Percentiles rank a stretch among this genome's conserved stretches.
These are phyloP conservation scores for Lachnellula suecica DNA, from an alignment of 2,329 filamentous ascomycete genomes.

Conservation along the genomic window DNA sequence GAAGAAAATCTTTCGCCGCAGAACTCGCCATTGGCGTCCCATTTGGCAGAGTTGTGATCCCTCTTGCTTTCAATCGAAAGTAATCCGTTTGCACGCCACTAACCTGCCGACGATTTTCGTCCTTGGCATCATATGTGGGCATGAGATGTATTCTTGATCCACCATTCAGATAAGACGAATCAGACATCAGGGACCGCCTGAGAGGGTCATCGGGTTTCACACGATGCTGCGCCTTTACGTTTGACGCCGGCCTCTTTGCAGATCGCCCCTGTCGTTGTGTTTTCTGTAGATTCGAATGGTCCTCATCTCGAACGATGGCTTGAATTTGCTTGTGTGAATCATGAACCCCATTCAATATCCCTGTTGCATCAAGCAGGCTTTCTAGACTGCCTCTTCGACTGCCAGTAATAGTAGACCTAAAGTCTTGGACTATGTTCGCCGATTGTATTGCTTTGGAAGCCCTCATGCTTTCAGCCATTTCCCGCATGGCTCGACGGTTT, in stretches of 20 bases:
- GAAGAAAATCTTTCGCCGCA: slow-evolving; percentile 25
- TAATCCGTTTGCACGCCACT: slow-evolving; percentile 36
- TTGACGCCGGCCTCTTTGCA: slow-evolving; percentile 14
- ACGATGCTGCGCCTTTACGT: slow-evolving; percentile 20
- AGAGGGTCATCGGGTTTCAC: slow-evolving; percentile 25
- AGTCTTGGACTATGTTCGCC: slow-evolving; percentile 31
- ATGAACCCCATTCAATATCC: slow-evolving; percentile 27
- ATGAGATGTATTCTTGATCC: slow-evolving; percentile 31
- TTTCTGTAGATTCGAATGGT: slow-evolving; percentile 11
- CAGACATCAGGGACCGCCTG: slow-evolving; percentile 29
- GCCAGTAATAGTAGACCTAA: slow-evolving; percentile 24
- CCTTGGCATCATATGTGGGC: slow-evolving; percentile 18
- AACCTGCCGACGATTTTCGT: slow-evolving; percentile 24
- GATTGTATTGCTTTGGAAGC: slow-evolving; percentile 25
- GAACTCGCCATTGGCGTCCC: slow-evolving; percentile 31
- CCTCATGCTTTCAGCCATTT: slow-evolving; percentile 28
- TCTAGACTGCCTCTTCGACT: slow-evolving; percentile 24
- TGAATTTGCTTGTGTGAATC: slow-evolving; percentile 18
- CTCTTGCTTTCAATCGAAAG: slow-evolving; percentile 35
- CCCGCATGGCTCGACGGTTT: slow-evolving; percentile 26
- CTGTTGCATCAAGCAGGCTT: slow-evolving; percentile 26
- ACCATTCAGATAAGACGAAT: slow-evolving; percentile 31
- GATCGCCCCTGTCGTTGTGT: slow-evolving; percentile 19
- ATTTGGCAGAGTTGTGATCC: slow-evolving; percentile 31
- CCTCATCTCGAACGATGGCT: slow-evolving; percentile 18